A percentile compares a stretch with the other conserved stretches of the same genome.
Evolutionary conservation across 495 filamentous ascomycete genomes (phyloP).

Genomic region (Penicillium bialowiezense): DNA sequence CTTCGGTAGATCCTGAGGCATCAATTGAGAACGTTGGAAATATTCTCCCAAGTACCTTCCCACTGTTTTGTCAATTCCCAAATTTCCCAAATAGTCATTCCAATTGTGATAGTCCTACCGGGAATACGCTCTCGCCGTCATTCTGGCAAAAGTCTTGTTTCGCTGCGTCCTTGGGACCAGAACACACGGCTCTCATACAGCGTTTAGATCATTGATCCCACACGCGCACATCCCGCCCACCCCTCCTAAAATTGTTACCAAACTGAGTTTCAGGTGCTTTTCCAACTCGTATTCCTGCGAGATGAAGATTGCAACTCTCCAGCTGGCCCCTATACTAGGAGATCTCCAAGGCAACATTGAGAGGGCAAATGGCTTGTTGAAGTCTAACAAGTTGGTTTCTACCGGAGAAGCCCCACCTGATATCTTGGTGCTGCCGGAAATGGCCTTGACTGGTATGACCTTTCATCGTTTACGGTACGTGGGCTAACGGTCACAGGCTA

Average conservation of each 20-base stretch:
- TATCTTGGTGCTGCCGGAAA: slow-evolving; percentile 79
- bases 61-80: not conserved
- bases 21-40: too few relatives aligned
- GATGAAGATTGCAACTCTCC: not conserved
- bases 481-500: slow-evolving; percentile 59
- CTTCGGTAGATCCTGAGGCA: too few relatives aligned
- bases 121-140: too few relatives aligned
- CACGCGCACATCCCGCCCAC: not conserved
- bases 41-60: too few relatives aligned
- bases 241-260: not conserved
- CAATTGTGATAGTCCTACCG: too few relatives aligned
- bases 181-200: not conserved
- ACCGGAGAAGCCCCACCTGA: slow-evolving; percentile 24
- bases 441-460: slow-evolving; percentile 78
- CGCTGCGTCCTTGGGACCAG: not conserved
- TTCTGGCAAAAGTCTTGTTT: not conserved
- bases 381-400: slow-evolving; percentile 28
- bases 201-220: not conserved
- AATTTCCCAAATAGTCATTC: too few relatives aligned
- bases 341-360: not conserved
- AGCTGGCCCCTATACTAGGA: not conserved
- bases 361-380: slow-evolving; percentile 68
- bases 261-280: not conserved
- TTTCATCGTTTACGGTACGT: not conserved
- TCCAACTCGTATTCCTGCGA: not conserved